These are phyloP conservation scores for Kluyveromyces sp. DNA, from an alignment of 1,139 yeast species.

Conservation along the genomic window DNA sequence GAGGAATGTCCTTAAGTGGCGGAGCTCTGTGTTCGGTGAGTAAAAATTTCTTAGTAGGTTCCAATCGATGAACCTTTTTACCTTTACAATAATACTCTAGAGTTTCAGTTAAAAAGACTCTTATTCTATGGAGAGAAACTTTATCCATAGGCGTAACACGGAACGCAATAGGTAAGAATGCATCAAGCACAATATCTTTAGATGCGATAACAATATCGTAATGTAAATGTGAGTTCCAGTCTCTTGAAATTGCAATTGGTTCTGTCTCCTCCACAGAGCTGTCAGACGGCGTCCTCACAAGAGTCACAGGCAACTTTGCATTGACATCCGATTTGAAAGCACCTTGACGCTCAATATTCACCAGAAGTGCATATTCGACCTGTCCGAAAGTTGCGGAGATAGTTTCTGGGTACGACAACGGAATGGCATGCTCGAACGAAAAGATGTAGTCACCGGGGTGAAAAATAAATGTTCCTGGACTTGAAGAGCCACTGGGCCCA, in stretches of 20 bases:
- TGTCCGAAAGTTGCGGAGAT: conserved; percentile 73
- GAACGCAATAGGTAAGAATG: conserved; percentile 77
- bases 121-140: conserved; percentile 74
- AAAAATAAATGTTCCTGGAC: conserved; percentile 35
- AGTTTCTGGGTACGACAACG: conserved; percentile 76
- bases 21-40: conserved; percentile 73
- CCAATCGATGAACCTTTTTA: conserved; percentile 83
- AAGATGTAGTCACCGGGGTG: conserved; percentile 85
- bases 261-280: conserved; percentile 81
- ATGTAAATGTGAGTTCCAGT: conserved; percentile 88
- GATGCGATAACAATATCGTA: conserved; percentile 88
- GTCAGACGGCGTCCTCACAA: conserved; percentile 73
- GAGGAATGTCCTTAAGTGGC: conserved; percentile 26
- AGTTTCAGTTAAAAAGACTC: conserved; percentile 81
- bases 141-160: conserved; percentile 80
- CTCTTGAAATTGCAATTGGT: conserved; percentile 82
- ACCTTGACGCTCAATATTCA: conserved; percentile 65
- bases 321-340: conserved; percentile 71
- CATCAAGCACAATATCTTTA: conserved; percentile 76
- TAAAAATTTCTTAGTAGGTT: conserved; percentile 75
- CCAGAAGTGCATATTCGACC: conserved; percentile 63
- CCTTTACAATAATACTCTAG: conserved; percentile 81
- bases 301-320: conserved; percentile 55
- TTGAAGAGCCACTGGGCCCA: conserved; percentile 2
- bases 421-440: conserved; percentile 84